Conservation (phyloP, 1,139 yeast genomes). For the Magnusiomyces fungicola region DNA sequence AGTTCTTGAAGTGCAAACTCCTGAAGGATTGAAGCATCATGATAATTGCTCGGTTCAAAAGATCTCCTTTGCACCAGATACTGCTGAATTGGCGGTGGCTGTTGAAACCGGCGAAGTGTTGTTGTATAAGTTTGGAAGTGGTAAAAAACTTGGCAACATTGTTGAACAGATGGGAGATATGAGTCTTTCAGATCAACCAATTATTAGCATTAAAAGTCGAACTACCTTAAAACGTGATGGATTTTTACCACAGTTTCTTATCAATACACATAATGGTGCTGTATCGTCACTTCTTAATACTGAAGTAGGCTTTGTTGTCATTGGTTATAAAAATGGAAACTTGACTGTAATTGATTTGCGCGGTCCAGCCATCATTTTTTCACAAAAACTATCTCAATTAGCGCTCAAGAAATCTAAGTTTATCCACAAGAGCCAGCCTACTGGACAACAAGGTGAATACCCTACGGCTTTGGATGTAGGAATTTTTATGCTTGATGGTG, state of each 20-base stretch:
- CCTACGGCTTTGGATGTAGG: constrained; percentile 66
- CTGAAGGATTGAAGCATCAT: constrained; percentile 40
- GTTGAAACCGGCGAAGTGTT: constrained; percentile 67
- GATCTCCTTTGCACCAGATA: constrained; percentile 69
- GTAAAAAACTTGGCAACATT: constrained; percentile 1
- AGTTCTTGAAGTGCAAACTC: constrained; percentile 48
- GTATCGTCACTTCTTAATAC: constrained; percentile 62
- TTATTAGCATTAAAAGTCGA: constrained; percentile 33
- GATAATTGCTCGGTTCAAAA: constrained; percentile 42
- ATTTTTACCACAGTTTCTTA: constrained; percentile 61
- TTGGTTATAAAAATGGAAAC: constrained; percentile 72
- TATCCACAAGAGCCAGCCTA: constrained; percentile 12
- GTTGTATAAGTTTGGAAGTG: constrained; percentile 59
- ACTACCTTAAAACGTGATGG: constrained; percentile 48
- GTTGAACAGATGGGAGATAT: constrained; percentile 3
- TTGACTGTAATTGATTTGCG: constrained; percentile 72
- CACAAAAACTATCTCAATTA: constrained; percentile 37
- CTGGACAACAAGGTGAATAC: constrained; percentile 21
- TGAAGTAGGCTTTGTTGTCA: constrained; percentile 76
- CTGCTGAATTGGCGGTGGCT: constrained; percentile 69
- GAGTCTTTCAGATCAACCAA: constrained; percentile 11
- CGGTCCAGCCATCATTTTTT: constrained; percentile 72
- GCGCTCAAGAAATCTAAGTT: constrained; percentile 11
- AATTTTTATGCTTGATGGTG: constrained; percentile 56
- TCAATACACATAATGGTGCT: constrained; percentile 38